Percentiles rank a stretch among this genome's conserved stretches.
Evolutionary conservation across 345 rosid genomes (phyloP).

Genomic region (Salix koriyanagi): DNA sequence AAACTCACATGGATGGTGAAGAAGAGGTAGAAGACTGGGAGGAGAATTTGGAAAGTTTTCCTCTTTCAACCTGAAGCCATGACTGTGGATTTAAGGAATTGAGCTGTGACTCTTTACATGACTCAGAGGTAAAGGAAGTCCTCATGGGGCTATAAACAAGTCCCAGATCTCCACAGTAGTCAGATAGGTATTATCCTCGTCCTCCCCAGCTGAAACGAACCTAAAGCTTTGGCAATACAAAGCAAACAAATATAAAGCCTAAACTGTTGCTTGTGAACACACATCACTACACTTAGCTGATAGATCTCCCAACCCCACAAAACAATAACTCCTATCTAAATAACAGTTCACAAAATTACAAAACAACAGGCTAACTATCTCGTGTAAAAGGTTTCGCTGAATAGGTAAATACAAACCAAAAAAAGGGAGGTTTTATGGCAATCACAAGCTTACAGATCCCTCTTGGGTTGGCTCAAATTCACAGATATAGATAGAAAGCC

Average conservation of each 20-base stretch:
- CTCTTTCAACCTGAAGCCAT: constrained; percentile 99
- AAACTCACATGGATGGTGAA: constrained; percentile 73
- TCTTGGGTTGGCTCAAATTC: neutral
- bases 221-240: constrained; percentile 6
- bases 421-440: neutral
- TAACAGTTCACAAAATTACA: constrained; percentile 22
- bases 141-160: constrained; percentile 85
- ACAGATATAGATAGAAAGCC: neutral
- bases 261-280: constrained; percentile 23
- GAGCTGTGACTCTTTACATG: constrained; percentile 80
- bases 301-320: constrained; percentile 29
- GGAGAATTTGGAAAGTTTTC: constrained; percentile 61
- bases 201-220: constrained; percentile 22
- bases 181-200: constrained; percentile 29
- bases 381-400: neutral
- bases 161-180: constrained; percentile 98
- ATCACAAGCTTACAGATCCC: constrained; percentile 18
- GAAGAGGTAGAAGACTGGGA: constrained; percentile 39
- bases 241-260: neutral
- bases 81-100: constrained; percentile 88
- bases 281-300: constrained; percentile 22
- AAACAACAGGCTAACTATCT: constrained; percentile 2
- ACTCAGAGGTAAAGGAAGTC: constrained; percentile 72
- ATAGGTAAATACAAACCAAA: neutral
- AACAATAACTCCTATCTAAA: constrained; percentile 25